Evolutionary conservation across 495 filamentous ascomycete species (phyloP).

Genomic region (Penicillium cataractarum): DNA sequence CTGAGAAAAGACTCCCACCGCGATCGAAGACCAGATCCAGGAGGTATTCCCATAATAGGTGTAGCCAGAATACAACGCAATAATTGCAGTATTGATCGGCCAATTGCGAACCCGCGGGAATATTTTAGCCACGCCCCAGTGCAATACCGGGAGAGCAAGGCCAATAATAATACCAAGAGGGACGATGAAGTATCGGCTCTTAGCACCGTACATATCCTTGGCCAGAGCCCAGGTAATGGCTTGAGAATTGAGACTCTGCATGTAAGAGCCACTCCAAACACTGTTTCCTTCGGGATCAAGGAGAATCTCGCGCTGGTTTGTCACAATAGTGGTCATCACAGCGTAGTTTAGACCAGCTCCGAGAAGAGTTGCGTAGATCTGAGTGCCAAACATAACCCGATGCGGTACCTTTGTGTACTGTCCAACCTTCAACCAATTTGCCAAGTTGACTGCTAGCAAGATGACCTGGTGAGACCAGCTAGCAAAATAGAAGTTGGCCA

Average conservation of each 20-base stretch:
- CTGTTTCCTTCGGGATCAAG: conserved; percentile 40
- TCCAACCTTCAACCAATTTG: conserved; percentile 44
- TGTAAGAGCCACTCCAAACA: conserved; percentile 43
- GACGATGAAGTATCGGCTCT: conserved; percentile 34
- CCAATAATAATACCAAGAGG: conserved; percentile 38
- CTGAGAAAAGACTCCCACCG: conserved; percentile 50
- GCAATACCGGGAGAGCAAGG: conserved; percentile 32
- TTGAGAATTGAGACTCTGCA: conserved; percentile 35
- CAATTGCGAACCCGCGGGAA: conserved; percentile 16
- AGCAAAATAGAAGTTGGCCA: conserved; percentile 35
- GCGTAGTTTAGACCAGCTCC: conserved; percentile 44
- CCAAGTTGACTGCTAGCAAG: conserved; percentile 30
- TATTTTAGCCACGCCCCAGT: conserved; percentile 16
- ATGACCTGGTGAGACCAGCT: conserved; percentile 38
- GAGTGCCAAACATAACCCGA: conserved; percentile 35
- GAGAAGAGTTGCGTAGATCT: conserved; percentile 40
- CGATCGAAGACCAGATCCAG: conserved; percentile 35
- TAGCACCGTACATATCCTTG: conserved; percentile 4
- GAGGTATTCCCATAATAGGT: conserved; percentile 44
- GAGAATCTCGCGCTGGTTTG: conserved; percentile 38
- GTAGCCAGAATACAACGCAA: conserved; percentile 42
- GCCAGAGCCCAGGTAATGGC: conserved; percentile 40
- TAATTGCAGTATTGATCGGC: conserved; percentile 41
- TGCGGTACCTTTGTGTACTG: conserved; percentile 41
- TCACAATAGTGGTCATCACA: conserved; percentile 39